Conservation (phyloP, 1,284 basidiomycete species). For the Rhodotorula glutinis region DNA sequence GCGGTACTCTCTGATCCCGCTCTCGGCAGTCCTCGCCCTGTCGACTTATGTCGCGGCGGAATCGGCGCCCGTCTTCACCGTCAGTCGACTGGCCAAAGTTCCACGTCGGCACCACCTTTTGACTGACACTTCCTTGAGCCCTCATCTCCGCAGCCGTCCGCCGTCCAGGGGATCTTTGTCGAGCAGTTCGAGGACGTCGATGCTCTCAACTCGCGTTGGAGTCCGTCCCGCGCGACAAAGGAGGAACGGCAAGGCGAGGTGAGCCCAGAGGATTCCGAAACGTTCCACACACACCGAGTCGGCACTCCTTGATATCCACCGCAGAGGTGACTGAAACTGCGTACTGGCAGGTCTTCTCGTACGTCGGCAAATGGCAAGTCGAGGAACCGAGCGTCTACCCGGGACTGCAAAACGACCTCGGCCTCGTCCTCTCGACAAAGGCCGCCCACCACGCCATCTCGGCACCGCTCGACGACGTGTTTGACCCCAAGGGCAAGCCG, state of each 20-base stretch:
- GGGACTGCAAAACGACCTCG: conserved; percentile 49
- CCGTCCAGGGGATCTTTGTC: conserved; percentile 85
- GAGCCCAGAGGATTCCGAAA: not conserved
- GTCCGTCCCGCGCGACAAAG: conserved; percentile 93
- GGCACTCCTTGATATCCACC: too few species aligned
- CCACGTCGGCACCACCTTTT: conserved; percentile 5
- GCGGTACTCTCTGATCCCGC: conserved; percentile 25
- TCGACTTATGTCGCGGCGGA: conserved; percentile 21
- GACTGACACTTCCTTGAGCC: not conserved
- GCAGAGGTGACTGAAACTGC: not conserved
- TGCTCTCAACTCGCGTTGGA: conserved; percentile 77
- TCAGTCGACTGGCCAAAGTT: not conserved
- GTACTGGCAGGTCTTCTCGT: conserved; percentile 64
- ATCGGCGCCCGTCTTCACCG: conserved; percentile 26
- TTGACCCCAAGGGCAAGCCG: conserved; percentile 78
- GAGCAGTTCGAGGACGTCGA: conserved; percentile 89
- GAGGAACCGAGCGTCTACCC: conserved; percentile 77
- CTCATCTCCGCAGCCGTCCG: conserved; percentile 61
- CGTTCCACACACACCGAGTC: conserved; percentile 9
- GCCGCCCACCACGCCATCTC: conserved; percentile 97
- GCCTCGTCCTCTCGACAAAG: conserved; percentile 62
- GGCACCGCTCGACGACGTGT: conserved; percentile 72
- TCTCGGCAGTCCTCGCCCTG: conserved; percentile 18
- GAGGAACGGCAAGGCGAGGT: conserved; percentile 81
- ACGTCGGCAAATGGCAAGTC: conserved; percentile 95